Conservation (phyloP, 164 flowering plant genomes). For the Magnolia officinalis region DNA sequence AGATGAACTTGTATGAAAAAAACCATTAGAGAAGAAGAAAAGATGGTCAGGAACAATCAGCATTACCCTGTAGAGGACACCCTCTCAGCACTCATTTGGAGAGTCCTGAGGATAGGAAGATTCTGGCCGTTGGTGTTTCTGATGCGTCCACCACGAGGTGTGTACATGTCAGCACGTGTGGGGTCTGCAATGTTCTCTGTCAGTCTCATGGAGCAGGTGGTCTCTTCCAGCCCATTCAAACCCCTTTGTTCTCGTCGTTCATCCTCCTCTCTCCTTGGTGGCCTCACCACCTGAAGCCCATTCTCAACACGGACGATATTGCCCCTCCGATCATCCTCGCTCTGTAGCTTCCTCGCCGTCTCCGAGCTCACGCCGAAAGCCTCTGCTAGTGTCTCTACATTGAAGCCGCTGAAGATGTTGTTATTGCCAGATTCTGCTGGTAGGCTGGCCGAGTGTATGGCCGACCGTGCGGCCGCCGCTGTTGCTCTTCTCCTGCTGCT, state of each 20-base stretch:
- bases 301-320: slow-evolving; percentile 16
- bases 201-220: slow-evolving; percentile 44
- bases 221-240: slow-evolving; percentile 50
- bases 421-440: not conserved
- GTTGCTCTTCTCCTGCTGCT: slow-evolving; percentile 2
- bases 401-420: slow-evolving; percentile 30
- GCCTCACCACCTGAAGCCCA: slow-evolving; percentile 21
- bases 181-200: slow-evolving; percentile 20
- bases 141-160: slow-evolving; percentile 15
- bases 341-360: slow-evolving; percentile 18
- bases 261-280: slow-evolving; percentile 5
- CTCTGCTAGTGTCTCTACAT: slow-evolving; percentile 16
- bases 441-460: not conserved
- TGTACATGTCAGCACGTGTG: slow-evolving; percentile 20
- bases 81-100: slow-evolving; percentile 20
- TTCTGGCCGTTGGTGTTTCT: slow-evolving; percentile 14
- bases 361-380: slow-evolving; percentile 20
- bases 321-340: slow-evolving; percentile 17
- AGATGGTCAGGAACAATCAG: too few relatives aligned
- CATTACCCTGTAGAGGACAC: slow-evolving; percentile 15
- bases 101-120: slow-evolving; percentile 17
- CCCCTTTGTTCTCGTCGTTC: slow-evolving; percentile 6
- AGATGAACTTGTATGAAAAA: too few relatives aligned
- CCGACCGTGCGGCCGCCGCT: not conserved
- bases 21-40: too few relatives aligned